phyloP scores from a whole-genome alignment of 805 yeast genomes.

The Candida corydali region DNA sequence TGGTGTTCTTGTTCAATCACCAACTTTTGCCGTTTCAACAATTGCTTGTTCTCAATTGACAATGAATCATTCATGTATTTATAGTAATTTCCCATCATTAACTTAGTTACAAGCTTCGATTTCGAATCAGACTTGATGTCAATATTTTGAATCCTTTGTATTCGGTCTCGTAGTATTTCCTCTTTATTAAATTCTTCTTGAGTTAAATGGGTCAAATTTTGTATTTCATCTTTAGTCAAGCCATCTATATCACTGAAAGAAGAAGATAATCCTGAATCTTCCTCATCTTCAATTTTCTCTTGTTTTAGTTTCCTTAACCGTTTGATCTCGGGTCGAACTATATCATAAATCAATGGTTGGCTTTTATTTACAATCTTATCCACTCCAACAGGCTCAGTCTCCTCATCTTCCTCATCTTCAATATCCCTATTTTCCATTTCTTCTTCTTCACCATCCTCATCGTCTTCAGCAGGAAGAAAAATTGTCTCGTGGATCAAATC shows the following conservation, averaged over 20 bases:
- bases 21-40: conserved; percentile 15
- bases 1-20: conserved; percentile 10
- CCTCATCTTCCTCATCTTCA: conserved; percentile 4
- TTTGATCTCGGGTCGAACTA: conserved; percentile 42
- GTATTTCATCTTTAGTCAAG: conserved; percentile 29
- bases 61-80: conserved; percentile 39
- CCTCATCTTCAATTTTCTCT: conserved; percentile 11
- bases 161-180: conserved; percentile 42
- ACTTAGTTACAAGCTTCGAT: conserved; percentile 51
- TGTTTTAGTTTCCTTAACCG: conserved; percentile 11
- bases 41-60: conserved; percentile 14
- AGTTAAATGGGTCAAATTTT: conserved; percentile 32
- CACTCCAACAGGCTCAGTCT: conserved; percentile 55
- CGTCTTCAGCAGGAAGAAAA: conserved; percentile 48
- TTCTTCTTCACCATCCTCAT: conserved; percentile 22
- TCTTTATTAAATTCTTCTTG: conserved; percentile 34
- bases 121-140: conserved; percentile 39
- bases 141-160: conserved; percentile 41
- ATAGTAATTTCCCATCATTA: conserved; percentile 67
- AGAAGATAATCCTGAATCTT: conserved; percentile 10
- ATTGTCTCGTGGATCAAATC: conserved; percentile 45
- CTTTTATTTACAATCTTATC: conserved; percentile 43
- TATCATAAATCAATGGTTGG: conserved; percentile 48
- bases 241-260: conserved; percentile 29
- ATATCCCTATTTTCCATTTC: conserved; percentile 15